Evolutionary conservation across 208 protist genomes (phyloP).

Genomic region (Wallacemonas sp.): DNA sequence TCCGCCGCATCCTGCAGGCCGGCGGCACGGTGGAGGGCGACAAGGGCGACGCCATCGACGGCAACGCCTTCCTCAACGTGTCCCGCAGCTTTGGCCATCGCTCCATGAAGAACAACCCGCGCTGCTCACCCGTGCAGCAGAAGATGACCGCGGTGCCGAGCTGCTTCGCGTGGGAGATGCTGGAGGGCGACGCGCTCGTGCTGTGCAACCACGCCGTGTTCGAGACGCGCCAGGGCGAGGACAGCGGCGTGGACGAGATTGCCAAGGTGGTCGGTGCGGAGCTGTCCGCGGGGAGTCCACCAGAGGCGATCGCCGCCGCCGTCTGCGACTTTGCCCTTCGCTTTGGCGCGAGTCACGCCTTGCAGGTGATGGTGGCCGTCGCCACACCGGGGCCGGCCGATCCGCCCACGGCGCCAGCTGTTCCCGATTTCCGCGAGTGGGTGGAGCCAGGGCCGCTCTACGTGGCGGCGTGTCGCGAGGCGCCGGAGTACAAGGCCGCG

Average conservation of each 20-base stretch:
- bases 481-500: conserved; percentile 35
- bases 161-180: conserved; percentile 75
- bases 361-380: conserved; percentile 79
- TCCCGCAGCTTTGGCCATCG: conserved; percentile 81
- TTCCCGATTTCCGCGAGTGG: conserved; percentile 44
- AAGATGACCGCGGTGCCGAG: conserved; percentile 74
- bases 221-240: conserved; percentile 61
- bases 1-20: conserved; percentile 64
- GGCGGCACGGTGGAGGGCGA: conserved; percentile 56
- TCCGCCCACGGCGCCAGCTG: neutral
- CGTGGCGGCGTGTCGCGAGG: conserved; percentile 45
- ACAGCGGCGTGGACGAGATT: conserved; percentile 77
- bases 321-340: conserved; percentile 82
- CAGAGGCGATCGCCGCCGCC: conserved; percentile 58
- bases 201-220: conserved; percentile 75
- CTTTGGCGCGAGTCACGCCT: conserved; percentile 67
- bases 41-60: conserved; percentile 60
- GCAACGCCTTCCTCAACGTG: conserved; percentile 75
- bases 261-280: conserved; percentile 62
- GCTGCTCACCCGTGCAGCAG: conserved; percentile 62
- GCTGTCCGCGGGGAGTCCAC: conserved; percentile 31
- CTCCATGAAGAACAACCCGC: conserved; percentile 73
- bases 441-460: conserved; percentile 75
- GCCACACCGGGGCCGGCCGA: conserved; percentile 17
- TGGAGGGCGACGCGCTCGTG: conserved; percentile 71